Evolutionary conservation across 345 rosid species (phyloP), one percentile per base, ranked within the genome.

Genomic region (Euphorbia pulcherrima): DNA sequence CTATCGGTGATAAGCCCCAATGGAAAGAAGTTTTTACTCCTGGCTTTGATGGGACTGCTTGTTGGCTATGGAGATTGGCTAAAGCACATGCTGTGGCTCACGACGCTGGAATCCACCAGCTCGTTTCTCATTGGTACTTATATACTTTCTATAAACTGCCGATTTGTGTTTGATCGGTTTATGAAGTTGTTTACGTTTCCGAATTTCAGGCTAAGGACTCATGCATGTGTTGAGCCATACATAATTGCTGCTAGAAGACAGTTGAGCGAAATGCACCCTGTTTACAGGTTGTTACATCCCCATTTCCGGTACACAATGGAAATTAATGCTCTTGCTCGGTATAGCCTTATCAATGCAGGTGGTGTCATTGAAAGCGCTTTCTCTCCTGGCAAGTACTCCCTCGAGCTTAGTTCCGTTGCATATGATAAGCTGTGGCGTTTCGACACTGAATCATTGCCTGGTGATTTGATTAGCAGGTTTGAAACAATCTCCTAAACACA

Each of bases 261-360:
- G 63, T 80, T 86, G 4, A 89, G 92, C 30, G 80, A 58, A 3
- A 79, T 86, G 88, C 92, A 89, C 65, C 92, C 92, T 0, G 82
- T 89, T 59, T 78, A 83, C 37, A 72, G 80, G 67, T 68, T 85
- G 48, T 35, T 89, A 65, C 80, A 65, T 50, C 96, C 96, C 1
- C 92, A 89, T 76, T 85, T 87, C 75, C 79, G 92, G 13, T 89
- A 85, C 81, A 87, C 96, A 30, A 79, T 89, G 83, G 85, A 84
- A 75, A 84, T 87, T 71, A 89, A 89, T 69, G 85, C 89, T 8
- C 77, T 84, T 27, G 92, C 96, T 48, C 82, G 92, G 17, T 69
- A 67, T 56, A 74, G 41, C 10, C 83, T 87, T 7, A 46, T 84
- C 69, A 85, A 76, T 56, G 87, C 77, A 0, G 85, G 61, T n/a